Base-by-base conservation (phyloP, 2,329 filamentous ascomycete genomes). In the Arthrobotrys conoides region DNA sequence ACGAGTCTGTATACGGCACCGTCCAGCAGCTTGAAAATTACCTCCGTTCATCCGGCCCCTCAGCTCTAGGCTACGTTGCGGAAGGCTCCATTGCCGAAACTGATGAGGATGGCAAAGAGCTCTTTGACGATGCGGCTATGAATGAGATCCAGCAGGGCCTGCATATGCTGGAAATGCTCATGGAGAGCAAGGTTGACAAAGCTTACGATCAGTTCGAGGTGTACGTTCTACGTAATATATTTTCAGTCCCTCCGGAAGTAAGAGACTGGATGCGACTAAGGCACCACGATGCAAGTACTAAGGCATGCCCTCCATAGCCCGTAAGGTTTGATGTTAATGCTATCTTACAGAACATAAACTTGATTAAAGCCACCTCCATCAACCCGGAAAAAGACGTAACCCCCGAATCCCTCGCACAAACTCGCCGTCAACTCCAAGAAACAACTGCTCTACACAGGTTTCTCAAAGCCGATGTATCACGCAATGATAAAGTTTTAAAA, bases 191-290 rank as follows among this genome's bases (percentile, higher is more conserved):
- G 82, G 93, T 95, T 80, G 93, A 96, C 85, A 92, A 91, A 84
- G 92, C 93, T 81, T 95, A 95, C 83, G 93, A 96, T 86, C 90
- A 92, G 80, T 91, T 95, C 82, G 93, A 96, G 86, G 92, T 99
- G 71, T 97, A 95, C 86, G 91, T 93, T 65, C 87, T 99, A 86
- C 88, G 93, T 81, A 97, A 97, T 83, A 92, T 94, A 81, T 85
- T 96, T 80, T 91, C 89, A 48, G 89, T 95, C 46, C 89, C 89
- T 61, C 89, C 91, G 30, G 92, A 95, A 79, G 87, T 91, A 57
- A 86, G 92, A 82, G 88, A 89, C 73, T 97, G 92, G 90, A 91
- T 98, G 80, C 87, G 91, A 67, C 86, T 99, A 80, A 89, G 89
- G 59, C 95, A 98, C 87, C 97, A 99, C 85, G 90, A 94, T 84